Evolutionary conservation across 225 moss, liverwort and hornwort species (phyloP).

Genomic region (Straminergon stramineum): DNA sequence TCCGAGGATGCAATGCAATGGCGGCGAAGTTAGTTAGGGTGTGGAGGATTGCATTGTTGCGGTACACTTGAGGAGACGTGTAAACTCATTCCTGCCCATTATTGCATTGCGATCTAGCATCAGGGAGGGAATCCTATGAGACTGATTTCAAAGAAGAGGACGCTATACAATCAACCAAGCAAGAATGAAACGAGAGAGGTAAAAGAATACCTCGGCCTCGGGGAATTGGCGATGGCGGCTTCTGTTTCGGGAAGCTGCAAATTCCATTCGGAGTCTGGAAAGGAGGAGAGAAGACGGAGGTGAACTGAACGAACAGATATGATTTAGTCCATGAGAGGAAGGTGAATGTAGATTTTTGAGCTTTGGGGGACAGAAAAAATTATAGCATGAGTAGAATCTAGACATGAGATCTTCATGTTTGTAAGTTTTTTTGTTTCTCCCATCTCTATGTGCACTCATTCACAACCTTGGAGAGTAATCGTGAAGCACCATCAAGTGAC

Average conservation of each 20-base stretch:
- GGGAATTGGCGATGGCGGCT: background rate
- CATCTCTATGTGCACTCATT: background rate
- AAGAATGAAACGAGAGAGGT: background rate
- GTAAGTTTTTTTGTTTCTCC: rapidly evolving
- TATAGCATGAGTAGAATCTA: background rate
- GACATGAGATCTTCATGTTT: background rate
- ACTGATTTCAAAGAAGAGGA: background rate
- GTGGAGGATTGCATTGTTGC: background rate
- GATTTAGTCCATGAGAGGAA: background rate
- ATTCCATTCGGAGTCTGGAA: background rate
- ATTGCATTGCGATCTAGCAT: background rate
- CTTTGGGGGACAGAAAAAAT: background rate
- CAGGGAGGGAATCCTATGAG: background rate
- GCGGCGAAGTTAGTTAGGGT: background rate
- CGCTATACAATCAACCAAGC: background rate
- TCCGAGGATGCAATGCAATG: background rate
- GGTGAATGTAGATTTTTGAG: background rate
- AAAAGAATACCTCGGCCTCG: background rate
- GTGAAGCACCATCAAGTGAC: background rate
- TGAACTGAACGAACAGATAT: background rate
- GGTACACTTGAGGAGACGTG: background rate
- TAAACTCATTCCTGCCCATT: background rate
- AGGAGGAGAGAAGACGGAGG: background rate
- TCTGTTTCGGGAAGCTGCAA: background rate
- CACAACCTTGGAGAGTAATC: background rate